These are phyloP conservation scores for Penicillium psychrofluorescens DNA, from an alignment of 495 filamentous ascomycete species.

Conservation along the genomic window DNA sequence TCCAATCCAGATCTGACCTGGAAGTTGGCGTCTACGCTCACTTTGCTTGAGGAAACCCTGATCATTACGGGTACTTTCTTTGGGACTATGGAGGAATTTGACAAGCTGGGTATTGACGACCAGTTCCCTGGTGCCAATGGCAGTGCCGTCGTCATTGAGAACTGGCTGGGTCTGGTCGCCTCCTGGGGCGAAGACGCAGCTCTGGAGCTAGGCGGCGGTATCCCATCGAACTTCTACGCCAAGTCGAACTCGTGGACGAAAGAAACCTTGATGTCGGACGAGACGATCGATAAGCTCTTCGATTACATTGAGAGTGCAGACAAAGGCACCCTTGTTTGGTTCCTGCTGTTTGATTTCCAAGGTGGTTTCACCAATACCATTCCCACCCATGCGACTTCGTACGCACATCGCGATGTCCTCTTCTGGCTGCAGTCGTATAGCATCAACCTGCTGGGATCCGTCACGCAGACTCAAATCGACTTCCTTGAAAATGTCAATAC, in stretches of 20 bases:
- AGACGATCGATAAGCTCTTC: slow-evolving; percentile 29
- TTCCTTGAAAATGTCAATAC: slow-evolving; percentile 37
- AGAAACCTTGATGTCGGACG: slow-evolving; percentile 28
- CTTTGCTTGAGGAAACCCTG: slow-evolving; percentile 13
- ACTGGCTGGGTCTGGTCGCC: slow-evolving; percentile 46
- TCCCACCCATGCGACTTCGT: slow-evolving; percentile 26
- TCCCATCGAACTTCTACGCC: slow-evolving; percentile 30
- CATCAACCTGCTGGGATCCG: slow-evolving; percentile 35
- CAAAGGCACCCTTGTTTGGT: slow-evolving; percentile 38
- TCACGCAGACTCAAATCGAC: slow-evolving; percentile 22
- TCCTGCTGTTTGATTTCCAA: slow-evolving; percentile 33
- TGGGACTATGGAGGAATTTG: slow-evolving; percentile 22
- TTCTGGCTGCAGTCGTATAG: slow-evolving; percentile 31
- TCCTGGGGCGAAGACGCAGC: slow-evolving; percentile 42
- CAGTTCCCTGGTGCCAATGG: slow-evolving; percentile 49
- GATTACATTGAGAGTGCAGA: slow-evolving; percentile 34
- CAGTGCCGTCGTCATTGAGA: slow-evolving; percentile 49
- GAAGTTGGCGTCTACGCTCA: slow-evolving; percentile 35
- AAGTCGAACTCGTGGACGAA: slow-evolving; percentile 38
- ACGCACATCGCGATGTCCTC: slow-evolving; percentile 31
- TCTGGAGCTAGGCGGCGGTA: slow-evolving; percentile 17
- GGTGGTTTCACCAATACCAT: slow-evolving; percentile 29
- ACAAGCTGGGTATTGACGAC: slow-evolving; percentile 40
- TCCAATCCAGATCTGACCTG: slow-evolving; percentile 37
- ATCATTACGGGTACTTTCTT: slow-evolving; percentile 22